Conservation (phyloP, 352 stramenopile genomes). For the Globisporangium ultimum region DNA sequence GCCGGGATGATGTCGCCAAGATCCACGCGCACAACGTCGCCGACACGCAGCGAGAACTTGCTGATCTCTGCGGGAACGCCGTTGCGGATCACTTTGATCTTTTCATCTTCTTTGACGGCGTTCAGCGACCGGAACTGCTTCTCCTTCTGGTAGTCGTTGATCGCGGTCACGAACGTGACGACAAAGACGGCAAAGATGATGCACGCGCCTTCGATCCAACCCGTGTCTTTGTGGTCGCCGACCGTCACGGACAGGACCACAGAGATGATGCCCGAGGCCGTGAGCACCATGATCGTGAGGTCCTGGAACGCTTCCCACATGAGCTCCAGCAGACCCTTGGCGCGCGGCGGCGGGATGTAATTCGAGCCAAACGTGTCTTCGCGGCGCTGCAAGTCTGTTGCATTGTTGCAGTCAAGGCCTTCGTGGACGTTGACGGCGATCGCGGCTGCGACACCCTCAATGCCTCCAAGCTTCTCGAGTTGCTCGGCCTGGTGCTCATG, state of each 20-base stretch:
- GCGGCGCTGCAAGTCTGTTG: slow-evolving; percentile 36
- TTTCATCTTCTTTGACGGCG: slow-evolving; percentile 77
- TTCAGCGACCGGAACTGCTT: slow-evolving; percentile 87
- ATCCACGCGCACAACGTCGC: slow-evolving; percentile 83
- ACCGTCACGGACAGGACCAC: slow-evolving; percentile 48
- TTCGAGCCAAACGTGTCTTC: slow-evolving; percentile 66
- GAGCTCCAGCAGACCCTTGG: slow-evolving; percentile 63
- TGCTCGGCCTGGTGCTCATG: slow-evolving; percentile 57
- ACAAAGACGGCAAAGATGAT: slow-evolving; percentile 91
- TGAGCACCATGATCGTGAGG: slow-evolving; percentile 67
- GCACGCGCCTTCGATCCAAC: slow-evolving; percentile 89
- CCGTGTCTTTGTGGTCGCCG: slow-evolving; percentile 51
- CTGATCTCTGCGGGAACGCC: slow-evolving; percentile 52
- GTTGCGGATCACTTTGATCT: slow-evolving; percentile 83
- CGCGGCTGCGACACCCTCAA: slow-evolving; percentile 47
- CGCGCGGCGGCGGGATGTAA: slow-evolving; percentile 52
- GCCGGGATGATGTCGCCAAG: slow-evolving; percentile 89
- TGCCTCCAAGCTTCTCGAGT: slow-evolving; percentile 45
- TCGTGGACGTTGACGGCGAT: slow-evolving; percentile 41
- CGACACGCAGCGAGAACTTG: slow-evolving; percentile 84
- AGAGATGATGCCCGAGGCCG: slow-evolving; percentile 49
- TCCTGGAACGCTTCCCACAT: slow-evolving; percentile 90
- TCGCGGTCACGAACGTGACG: slow-evolving; percentile 86
- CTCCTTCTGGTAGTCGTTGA: slow-evolving; percentile 93
- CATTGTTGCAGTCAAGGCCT: slow-evolving; percentile 52